A percentile compares a stretch with the other conserved stretches of the same genome.
Evolutionary conservation across 305 asterid genomes (phyloP).

Genomic region (Fraxinus velutina): DNA sequence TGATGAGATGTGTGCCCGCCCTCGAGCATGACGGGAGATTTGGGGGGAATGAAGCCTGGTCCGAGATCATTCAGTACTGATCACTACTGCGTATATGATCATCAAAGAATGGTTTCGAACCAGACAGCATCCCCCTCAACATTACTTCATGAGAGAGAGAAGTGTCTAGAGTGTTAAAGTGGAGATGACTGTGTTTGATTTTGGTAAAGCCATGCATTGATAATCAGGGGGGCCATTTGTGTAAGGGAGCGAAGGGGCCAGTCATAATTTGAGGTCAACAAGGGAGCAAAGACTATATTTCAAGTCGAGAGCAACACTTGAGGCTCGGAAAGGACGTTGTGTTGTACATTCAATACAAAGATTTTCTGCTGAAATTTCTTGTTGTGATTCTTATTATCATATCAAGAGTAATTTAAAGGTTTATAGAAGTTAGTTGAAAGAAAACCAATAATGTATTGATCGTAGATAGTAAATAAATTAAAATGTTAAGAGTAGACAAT

Average conservation of each 20-base stretch:
- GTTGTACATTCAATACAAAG: neutral
- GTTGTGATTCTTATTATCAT: neutral
- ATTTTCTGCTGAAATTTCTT: neutral
- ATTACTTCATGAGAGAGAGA: neutral
- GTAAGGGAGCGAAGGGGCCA: neutral
- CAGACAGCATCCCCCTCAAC: constrained; percentile 34
- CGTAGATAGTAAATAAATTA: neutral
- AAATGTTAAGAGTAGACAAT: neutral
- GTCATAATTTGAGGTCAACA: neutral
- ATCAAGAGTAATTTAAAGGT: too few relatives aligned
- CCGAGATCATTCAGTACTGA: constrained; percentile 54
- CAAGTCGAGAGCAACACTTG: neutral
- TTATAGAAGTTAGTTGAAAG: neutral
- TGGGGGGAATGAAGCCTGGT: constrained; percentile 97
- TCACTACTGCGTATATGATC: neutral
- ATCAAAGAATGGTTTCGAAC: constrained; percentile 25
- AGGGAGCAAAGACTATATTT: neutral
- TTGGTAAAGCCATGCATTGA: neutral
- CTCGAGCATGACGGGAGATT: constrained; percentile 14
- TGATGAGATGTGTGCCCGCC: too few relatives aligned
- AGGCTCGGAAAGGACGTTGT: too few relatives aligned
- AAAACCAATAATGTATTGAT: neutral
- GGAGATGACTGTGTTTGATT: neutral
- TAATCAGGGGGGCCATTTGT: neutral
- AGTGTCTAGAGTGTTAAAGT: neutral